phyloP scores from a whole-genome alignment of 139 green algal genomes.

The Astrephomene gubernaculifera region DNA sequence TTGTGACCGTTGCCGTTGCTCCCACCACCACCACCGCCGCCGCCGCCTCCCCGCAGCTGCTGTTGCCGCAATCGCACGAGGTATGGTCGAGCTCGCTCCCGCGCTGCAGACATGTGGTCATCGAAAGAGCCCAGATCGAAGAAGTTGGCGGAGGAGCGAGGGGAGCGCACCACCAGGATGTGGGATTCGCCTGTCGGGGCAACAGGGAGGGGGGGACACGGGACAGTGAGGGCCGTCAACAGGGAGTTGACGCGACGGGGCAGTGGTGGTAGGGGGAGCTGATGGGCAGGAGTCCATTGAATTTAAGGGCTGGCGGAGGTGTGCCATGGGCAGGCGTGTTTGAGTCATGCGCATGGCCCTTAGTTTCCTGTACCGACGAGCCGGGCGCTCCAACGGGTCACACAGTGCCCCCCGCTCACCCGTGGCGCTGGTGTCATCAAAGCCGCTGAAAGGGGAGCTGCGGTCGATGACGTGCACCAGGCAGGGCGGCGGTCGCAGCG shows the following conservation, averaged over 20 bases:
- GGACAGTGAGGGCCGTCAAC: neutral
- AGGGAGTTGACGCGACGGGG: neutral
- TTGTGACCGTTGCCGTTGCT: too few species aligned
- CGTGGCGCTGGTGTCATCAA: conserved; percentile 66
- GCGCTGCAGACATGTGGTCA: conserved; percentile 60
- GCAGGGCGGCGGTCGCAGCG: conserved; percentile 61
- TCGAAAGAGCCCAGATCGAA: conserved; percentile 85
- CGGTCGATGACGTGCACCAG: conserved; percentile 89
- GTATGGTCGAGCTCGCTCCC: neutral
- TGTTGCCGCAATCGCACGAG: neutral
- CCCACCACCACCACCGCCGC: neutral
- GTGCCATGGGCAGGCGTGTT: neutral
- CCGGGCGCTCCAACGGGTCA: neutral
- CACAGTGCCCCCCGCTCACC: conserved; percentile 1
- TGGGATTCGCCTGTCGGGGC: conserved; percentile 45
- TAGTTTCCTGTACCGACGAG: neutral
- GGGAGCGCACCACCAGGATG: conserved; percentile 74
- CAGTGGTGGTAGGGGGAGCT: too few species aligned
- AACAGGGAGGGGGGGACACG: neutral
- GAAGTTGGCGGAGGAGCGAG: conserved; percentile 79
- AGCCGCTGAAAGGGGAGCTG: conserved; percentile 83
- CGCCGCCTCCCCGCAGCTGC: neutral
- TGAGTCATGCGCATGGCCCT: neutral
- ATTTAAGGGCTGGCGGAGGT: neutral
- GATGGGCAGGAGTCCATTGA: neutral